Evolutionary conservation across 2,329 filamentous ascomycete genomes (phyloP).

Genomic region (Verticillium nonalfalfae): DNA sequence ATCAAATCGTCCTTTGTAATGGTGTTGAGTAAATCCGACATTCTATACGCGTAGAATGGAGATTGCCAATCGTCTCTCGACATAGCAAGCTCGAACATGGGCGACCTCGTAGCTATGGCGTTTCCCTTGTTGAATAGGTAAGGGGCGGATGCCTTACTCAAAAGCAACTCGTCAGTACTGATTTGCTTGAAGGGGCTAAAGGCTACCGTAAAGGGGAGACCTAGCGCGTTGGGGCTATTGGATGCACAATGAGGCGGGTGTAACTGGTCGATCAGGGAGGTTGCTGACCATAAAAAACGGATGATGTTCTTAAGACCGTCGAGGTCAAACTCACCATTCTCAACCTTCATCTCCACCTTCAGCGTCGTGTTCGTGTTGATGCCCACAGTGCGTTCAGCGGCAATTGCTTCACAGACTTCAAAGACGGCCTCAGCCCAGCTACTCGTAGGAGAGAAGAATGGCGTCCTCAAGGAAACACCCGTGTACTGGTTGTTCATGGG

Average conservation of each 20-base stretch:
- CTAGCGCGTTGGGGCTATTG: not conserved
- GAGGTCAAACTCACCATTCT: not conserved
- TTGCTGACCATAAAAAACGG: slow-evolving; percentile 2
- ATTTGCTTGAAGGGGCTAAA: not conserved
- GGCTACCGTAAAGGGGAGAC: not conserved
- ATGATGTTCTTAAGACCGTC: not conserved
- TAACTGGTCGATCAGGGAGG: not conserved
- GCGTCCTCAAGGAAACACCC: not conserved
- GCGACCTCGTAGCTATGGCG: not conserved
- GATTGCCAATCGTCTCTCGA: not conserved
- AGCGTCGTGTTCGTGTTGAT: not conserved
- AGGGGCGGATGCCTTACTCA: not conserved
- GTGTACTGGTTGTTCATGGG: not conserved
- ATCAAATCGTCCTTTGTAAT: not conserved
- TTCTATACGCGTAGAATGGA: not conserved
- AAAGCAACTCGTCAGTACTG: not conserved
- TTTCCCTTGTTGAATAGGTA: not conserved
- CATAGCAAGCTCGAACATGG: not conserved
- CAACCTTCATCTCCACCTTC: not conserved
- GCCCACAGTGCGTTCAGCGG: not conserved
- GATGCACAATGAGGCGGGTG: slow-evolving; percentile 1
- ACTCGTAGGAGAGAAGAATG: not conserved
- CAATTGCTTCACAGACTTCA: not conserved
- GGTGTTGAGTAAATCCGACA: not conserved
- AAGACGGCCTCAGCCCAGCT: not conserved